A percentile compares a stretch with the other conserved stretches of the same genome.
These are phyloP conservation scores for Diaporthe destruens DNA, from an alignment of 2,329 filamentous ascomycete genomes.

Conservation along the genomic window DNA sequence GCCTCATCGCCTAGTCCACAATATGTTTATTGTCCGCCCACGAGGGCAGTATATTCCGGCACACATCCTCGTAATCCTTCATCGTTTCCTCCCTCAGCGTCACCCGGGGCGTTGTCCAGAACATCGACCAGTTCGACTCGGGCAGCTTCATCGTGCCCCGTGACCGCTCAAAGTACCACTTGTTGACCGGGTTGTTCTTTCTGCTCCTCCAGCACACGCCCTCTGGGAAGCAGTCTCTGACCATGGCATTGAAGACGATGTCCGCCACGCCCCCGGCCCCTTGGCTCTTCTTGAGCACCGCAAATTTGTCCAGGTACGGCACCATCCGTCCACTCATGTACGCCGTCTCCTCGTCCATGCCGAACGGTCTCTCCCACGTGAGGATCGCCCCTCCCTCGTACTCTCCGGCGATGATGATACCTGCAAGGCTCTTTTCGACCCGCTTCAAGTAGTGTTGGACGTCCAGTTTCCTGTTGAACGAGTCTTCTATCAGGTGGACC, in stretches of 20 bases:
- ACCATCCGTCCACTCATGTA: conserved; percentile 75
- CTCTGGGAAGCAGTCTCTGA: conserved; percentile 85
- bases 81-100: conserved; percentile 68
- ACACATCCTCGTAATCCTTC: conserved; percentile 81
- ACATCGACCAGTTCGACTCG: conserved; percentile 95
- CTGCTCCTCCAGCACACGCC: conserved; percentile 95
- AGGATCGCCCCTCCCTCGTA: conserved; percentile 96
- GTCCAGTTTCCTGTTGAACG: conserved; percentile 87
- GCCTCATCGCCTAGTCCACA: conserved; percentile 60
- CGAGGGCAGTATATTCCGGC: conserved; percentile 71
- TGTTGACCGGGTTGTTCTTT: conserved; percentile 94
- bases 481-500: conserved; percentile 91
- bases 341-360: conserved; percentile 66
- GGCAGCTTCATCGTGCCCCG: conserved; percentile 85
- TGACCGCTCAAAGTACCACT: conserved; percentile 98
- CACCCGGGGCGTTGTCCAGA: conserved; percentile 87
- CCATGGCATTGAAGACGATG: conserved; percentile 96
- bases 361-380: conserved; percentile 88
- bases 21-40: conserved; percentile 73
- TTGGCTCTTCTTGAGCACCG: conserved; percentile 88
- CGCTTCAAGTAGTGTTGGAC: conserved; percentile 84
- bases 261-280: conserved; percentile 94
- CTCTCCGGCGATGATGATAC: conserved; percentile 93
- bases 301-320: conserved; percentile 97
- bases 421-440: conserved; percentile 85